These are phyloP conservation scores for Taxawa tesnikishii DNA, from an alignment of 2,329 filamentous ascomycete species.

Conservation along the genomic window DNA sequence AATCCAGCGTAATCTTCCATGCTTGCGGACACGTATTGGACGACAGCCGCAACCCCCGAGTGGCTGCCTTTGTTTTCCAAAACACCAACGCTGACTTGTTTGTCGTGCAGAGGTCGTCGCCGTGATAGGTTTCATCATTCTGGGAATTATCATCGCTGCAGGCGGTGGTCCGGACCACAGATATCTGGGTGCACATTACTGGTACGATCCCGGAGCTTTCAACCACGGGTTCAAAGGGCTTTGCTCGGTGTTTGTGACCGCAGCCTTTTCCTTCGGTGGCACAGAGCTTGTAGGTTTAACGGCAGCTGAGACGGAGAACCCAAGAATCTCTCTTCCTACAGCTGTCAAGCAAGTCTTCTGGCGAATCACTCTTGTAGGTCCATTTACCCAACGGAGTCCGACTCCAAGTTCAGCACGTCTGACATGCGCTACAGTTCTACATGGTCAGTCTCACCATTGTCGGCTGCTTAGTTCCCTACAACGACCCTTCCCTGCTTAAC, in stretches of 20 bases:
- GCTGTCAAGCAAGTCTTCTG: constrained; percentile 23
- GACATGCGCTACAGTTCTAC: no score
- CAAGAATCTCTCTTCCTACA: constrained; percentile 29
- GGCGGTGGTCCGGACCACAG: constrained; percentile 43
- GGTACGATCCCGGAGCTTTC: constrained; percentile 24
- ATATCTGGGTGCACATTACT: constrained; percentile 48
- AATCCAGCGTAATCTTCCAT: no score
- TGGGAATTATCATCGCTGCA: constrained; percentile 46
- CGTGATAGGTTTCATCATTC: constrained; percentile 50
- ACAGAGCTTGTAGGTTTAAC: constrained; percentile 51
- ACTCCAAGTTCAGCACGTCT: no score
- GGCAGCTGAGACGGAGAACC: constrained; percentile 40
- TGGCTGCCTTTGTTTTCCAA: no score
- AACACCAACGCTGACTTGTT: no score
- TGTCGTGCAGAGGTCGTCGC: constrained; percentile 29
- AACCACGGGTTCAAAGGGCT: constrained; percentile 51
- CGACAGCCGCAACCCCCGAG: no score
- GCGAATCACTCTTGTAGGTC: constrained; percentile 19
- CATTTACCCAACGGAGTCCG: no score
- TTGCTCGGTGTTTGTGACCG: constrained; percentile 52
- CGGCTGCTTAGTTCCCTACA: constrained; percentile 20
- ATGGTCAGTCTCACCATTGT: constrained; percentile 20
- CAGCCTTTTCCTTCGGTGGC: constrained; percentile 50
- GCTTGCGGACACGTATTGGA: no score
- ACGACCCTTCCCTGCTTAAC: constrained; percentile 22